Percentiles rank a stretch among this genome's conserved stretches.
Evolutionary conservation across 1,284 basidiomycete genomes (phyloP).

Genomic region (Meira miltonrushii): DNA sequence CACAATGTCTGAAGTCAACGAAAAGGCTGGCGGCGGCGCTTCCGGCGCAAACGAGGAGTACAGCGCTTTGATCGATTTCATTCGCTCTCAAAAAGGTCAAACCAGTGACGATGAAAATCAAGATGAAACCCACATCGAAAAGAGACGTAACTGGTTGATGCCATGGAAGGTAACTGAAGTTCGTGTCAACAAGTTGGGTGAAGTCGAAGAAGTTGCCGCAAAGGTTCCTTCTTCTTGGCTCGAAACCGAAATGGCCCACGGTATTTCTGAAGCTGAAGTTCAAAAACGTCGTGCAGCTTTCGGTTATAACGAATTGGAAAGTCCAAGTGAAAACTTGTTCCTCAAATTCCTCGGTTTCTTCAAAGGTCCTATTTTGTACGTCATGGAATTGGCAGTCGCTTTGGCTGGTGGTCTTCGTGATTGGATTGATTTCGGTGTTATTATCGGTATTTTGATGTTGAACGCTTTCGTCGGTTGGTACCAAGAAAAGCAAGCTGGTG

Average conservation of each 20-base stretch:
- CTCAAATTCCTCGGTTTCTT: slow-evolving; percentile 57
- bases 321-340: slow-evolving; percentile 55
- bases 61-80: slow-evolving; percentile 44
- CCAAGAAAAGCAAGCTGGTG: slow-evolving; percentile 59
- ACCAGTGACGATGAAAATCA: slow-evolving; percentile 31
- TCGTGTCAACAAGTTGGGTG: slow-evolving; percentile 52
- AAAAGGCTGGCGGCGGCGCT: slow-evolving; percentile 20
- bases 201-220: slow-evolving; percentile 45
- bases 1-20: not conserved
- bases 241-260: slow-evolving; percentile 57
- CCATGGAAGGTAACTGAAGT: slow-evolving; percentile 50
- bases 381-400: slow-evolving; percentile 54
- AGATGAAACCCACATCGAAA: slow-evolving; percentile 42
- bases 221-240: slow-evolving; percentile 54
- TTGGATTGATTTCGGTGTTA: slow-evolving; percentile 60
- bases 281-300: slow-evolving; percentile 48
- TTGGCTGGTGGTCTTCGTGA: slow-evolving; percentile 54
- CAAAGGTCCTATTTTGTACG: slow-evolving; percentile 54
- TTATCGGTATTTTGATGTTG: slow-evolving; percentile 53
- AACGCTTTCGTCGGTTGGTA: slow-evolving; percentile 62
- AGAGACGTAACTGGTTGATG: slow-evolving; percentile 42
- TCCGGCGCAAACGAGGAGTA: slow-evolving; percentile 47
- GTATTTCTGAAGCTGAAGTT: slow-evolving; percentile 55
- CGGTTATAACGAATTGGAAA: slow-evolving; percentile 54
- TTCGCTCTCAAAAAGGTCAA: slow-evolving; percentile 40